phyloP scores from a whole-genome alignment of 192 early-diverging fungal species.

The Rhizophagus prolifer region DNA sequence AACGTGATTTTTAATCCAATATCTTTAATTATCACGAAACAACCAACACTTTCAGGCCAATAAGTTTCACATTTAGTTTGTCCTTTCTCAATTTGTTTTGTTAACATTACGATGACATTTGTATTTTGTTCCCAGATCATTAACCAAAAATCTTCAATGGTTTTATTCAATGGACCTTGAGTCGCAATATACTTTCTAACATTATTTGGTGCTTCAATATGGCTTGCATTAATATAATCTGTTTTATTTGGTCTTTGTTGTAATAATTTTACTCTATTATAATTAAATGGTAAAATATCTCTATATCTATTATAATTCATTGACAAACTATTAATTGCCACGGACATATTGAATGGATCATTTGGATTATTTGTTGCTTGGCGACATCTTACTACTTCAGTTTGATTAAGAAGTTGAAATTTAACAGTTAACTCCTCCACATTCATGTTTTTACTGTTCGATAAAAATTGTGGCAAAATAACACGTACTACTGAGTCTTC shows the following conservation, averaged over 20 bases:
- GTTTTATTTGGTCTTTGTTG: constrained; percentile 32
- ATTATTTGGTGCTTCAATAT: constrained; percentile 49
- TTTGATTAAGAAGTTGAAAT: background rate
- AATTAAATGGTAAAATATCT: constrained; percentile 40
- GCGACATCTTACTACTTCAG: background rate
- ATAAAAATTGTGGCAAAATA: constrained; percentile 18
- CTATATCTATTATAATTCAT: constrained; percentile 35
- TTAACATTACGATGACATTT: constrained; percentile 82
- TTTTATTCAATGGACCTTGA: constrained; percentile 81
- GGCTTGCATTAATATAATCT: constrained; percentile 87
- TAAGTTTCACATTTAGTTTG: constrained; percentile 79
- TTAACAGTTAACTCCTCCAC: background rate
- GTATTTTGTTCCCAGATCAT: constrained; percentile 81
- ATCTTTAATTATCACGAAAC: constrained; percentile 37
- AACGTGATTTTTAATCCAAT: constrained; percentile 44
- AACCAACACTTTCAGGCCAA: constrained; percentile 64
- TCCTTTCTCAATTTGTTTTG: constrained; percentile 72
- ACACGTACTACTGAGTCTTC: background rate
- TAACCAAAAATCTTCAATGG: constrained; percentile 85
- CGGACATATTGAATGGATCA: background rate
- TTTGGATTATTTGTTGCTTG: background rate
- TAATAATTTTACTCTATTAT: constrained; percentile 23
- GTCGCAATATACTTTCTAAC: constrained; percentile 76
- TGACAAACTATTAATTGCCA: background rate
- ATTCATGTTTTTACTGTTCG: background rate